phyloP scores from a whole-genome alignment of 1,284 basidiomycete genomes.

The Puccinia novopanici region DNA sequence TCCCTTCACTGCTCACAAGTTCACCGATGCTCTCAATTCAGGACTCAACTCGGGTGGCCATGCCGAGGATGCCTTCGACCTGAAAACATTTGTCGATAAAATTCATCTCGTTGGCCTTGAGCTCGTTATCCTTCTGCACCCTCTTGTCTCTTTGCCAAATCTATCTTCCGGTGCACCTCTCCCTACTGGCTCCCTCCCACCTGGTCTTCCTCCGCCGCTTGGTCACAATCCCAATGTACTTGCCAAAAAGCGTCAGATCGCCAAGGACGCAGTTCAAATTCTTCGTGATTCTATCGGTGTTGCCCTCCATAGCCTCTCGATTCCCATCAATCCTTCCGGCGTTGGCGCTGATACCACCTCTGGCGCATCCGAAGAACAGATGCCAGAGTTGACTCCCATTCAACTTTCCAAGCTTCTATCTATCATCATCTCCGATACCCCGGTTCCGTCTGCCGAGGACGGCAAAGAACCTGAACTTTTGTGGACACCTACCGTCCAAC shows the following conservation, averaged over 20 bases:
- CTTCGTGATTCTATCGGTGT: conserved; percentile 48
- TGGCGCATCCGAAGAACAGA: conserved; percentile 55
- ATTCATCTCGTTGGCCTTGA: conserved; percentile 76
- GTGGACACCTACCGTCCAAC: conserved; percentile 47
- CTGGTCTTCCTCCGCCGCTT: conserved; percentile 33
- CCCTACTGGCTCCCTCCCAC: conserved; percentile 61
- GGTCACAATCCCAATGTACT: conserved; percentile 42
- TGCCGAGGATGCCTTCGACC: conserved; percentile 74
- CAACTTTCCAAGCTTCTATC: conserved; percentile 76
- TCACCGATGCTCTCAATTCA: conserved; percentile 79
- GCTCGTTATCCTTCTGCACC: conserved; percentile 71
- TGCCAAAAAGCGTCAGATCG: conserved; percentile 51
- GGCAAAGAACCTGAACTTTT: conserved; percentile 27
- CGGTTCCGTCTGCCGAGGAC: conserved; percentile 53
- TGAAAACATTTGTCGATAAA: conserved; percentile 74
- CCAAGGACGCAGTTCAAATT: conserved; percentile 52
- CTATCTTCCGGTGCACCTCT: conserved; percentile 71
- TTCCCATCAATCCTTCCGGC: conserved; percentile 46
- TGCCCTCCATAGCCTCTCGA: conserved; percentile 49
- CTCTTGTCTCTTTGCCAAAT: conserved; percentile 68
- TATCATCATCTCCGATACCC: conserved; percentile 72
- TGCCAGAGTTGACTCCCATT: conserved; percentile 69
- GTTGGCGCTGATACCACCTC: conserved; percentile 69
- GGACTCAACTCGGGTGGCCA: conserved; percentile 68
- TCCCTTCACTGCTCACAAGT: conserved; percentile 79